Evolutionary conservation across 257 asterid genomes (phyloP).

Genomic region (Buddleja alternifolia): DNA sequence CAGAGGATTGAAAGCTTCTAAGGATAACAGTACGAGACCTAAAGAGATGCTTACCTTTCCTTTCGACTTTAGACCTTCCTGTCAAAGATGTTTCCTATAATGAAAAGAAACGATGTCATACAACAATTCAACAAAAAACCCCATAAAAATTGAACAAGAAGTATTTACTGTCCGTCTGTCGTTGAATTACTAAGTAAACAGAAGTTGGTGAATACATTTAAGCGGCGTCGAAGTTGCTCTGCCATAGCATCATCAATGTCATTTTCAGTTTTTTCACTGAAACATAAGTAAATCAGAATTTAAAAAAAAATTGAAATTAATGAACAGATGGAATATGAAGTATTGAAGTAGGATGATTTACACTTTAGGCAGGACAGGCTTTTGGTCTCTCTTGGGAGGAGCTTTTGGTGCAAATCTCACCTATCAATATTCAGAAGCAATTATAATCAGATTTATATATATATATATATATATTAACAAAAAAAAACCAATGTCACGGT

Average conservation of each 20-base stretch:
- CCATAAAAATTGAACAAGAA: not conserved
- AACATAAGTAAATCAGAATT: constrained; percentile 22
- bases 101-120: constrained; percentile 12
- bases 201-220: constrained; percentile 43
- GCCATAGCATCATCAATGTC: constrained; percentile 60
- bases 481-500: too few relatives aligned
- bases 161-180: not conserved
- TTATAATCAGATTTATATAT: too few relatives aligned
- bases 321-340: not conserved
- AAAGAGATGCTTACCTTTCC: constrained; percentile 53
- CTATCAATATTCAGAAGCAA: constrained; percentile 30
- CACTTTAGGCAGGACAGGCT: constrained; percentile 59
- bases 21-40: too few relatives aligned
- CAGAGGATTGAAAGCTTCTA: too few relatives aligned
- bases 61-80: constrained; percentile 60
- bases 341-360: constrained; percentile 38
- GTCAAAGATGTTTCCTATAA: constrained; percentile 57
- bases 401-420: constrained; percentile 78
- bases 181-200: not conserved
- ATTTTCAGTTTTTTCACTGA: constrained; percentile 69
- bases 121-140: constrained; percentile 18
- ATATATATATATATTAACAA: too few relatives aligned
- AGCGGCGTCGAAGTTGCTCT: constrained; percentile 66
- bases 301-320: not conserved
- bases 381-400: constrained; percentile 67